phyloP scores from a whole-genome alignment of 2,329 filamentous ascomycete species.

The Amauroascus niger region DNA sequence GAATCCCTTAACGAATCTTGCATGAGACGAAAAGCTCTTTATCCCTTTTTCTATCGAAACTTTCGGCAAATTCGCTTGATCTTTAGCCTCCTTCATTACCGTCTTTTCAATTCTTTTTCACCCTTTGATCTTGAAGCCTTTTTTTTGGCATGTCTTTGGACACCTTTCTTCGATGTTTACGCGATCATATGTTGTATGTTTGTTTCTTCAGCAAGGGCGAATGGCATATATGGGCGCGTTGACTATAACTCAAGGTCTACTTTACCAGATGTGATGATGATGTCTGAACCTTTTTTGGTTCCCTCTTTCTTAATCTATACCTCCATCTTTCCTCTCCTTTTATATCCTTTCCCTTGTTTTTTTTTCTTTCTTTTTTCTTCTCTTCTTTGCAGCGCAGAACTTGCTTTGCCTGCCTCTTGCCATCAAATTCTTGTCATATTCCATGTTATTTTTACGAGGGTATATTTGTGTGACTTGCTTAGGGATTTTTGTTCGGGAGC shows the following conservation, averaged over 20 bases:
- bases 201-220: slow-evolving; percentile 5
- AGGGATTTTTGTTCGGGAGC: not conserved
- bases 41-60: not conserved
- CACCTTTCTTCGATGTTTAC: not conserved
- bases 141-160: not conserved
- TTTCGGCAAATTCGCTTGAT: not conserved
- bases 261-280: slow-evolving; percentile 1
- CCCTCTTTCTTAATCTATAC: not conserved
- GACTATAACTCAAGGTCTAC: not conserved
- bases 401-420: not conserved
- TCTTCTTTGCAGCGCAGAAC: not conserved
- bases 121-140: slow-evolving; percentile 3
- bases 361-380: not conserved
- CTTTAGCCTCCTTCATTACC: not conserved
- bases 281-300: not conserved
- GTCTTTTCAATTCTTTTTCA: slow-evolving; percentile 3
- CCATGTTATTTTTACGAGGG: not conserved
- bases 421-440: not conserved
- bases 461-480: not conserved
- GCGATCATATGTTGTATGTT: not conserved
- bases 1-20: not conserved
- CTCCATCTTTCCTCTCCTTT: not conserved
- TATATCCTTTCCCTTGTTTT: not conserved
- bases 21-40: not conserved
- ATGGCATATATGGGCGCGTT: slow-evolving; percentile 5